Conservation (phyloP, 2,329 filamentous ascomycete genomes). For the Mollisia scopiformis region DNA sequence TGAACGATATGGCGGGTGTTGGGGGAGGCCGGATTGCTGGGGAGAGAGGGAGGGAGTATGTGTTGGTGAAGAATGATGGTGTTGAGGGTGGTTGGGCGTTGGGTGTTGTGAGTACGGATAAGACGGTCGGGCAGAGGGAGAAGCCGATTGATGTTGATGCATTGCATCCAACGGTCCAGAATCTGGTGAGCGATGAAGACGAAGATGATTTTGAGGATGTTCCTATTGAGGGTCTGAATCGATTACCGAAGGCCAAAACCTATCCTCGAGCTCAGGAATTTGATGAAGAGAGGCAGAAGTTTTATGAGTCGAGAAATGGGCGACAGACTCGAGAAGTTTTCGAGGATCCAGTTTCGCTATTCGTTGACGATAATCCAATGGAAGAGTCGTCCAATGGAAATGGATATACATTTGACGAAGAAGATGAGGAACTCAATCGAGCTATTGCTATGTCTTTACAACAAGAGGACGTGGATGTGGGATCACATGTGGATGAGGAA, state of each 20-base stretch:
- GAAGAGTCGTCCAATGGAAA: constrained; percentile 15
- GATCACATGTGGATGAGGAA: constrained; percentile 54
- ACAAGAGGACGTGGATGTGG: constrained; percentile 43
- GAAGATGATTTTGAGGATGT: constrained; percentile 56
- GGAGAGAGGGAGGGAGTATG: constrained; percentile 91
- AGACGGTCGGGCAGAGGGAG: constrained; percentile 75
- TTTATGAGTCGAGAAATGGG: constrained; percentile 12
- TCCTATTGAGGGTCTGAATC: constrained; percentile 39
- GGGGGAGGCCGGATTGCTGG: constrained; percentile 72
- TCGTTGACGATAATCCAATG: constrained; percentile 28
- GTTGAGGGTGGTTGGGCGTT: constrained; percentile 96
- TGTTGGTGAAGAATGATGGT: constrained; percentile 92
- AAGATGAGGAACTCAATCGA: constrained; percentile 70
- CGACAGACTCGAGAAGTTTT: constrained; percentile 16
- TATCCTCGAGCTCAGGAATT: constrained; percentile 33
- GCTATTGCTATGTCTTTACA: constrained; percentile 86
- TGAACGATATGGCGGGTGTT: constrained; percentile 72
- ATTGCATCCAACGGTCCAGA: constrained; percentile 58
- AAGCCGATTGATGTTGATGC: constrained; percentile 93
- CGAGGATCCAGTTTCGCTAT: constrained; percentile 32
- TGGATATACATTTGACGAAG: constrained; percentile 21
- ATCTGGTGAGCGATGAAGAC: constrained; percentile 64
- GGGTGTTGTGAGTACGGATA: constrained; percentile 87
- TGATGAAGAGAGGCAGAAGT: constrained; percentile 26
- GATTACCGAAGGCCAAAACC: constrained; percentile 33